A percentile compares a stretch with the other conserved stretches of the same genome.
Conservation (phyloP, 306 rosid genomes). For the Prunus mira region DNA sequence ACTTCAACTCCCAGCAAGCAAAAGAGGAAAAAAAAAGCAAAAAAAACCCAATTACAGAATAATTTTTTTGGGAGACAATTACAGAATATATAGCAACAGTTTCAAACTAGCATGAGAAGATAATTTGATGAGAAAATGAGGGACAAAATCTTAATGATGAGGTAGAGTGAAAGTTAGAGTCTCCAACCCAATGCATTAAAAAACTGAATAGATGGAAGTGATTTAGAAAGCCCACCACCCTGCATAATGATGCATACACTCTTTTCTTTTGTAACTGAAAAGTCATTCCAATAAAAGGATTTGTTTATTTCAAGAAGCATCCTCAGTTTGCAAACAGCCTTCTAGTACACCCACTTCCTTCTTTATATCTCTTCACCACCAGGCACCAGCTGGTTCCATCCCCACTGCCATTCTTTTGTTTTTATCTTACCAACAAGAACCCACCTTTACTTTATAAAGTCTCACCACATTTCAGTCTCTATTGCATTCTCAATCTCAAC, state of each 20-base stretch:
- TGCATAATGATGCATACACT: not conserved
- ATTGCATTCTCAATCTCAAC: slow-evolving; percentile 33
- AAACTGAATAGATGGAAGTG: slow-evolving; percentile 45
- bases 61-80: no score
- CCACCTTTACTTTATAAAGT: slow-evolving; percentile 49
- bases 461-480: slow-evolving; percentile 24
- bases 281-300: slow-evolving; percentile 31
- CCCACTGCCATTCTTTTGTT: slow-evolving; percentile 22
- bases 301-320: slow-evolving; percentile 18
- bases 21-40: not conserved
- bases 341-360: slow-evolving; percentile 1
- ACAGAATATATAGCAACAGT: not conserved
- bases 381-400: slow-evolving; percentile 37
- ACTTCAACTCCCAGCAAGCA: not conserved
- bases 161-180: slow-evolving; percentile 58
- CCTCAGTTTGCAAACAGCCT: slow-evolving; percentile 19
- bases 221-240: slow-evolving; percentile 67
- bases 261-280: slow-evolving; percentile 20
- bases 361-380: slow-evolving; percentile 20
- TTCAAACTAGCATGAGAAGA: slow-evolving; percentile 14
- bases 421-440: slow-evolving; percentile 22
- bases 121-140: slow-evolving; percentile 19
- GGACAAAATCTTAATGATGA: slow-evolving; percentile 29
- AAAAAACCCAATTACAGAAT: not conserved
- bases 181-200: slow-evolving; percentile 15